Percentiles rank a stretch among this genome's conserved stretches.
Evolutionary conservation across 2,329 filamentous ascomycete genomes (phyloP).

Genomic region (Scortechinia acanthostroma): DNA sequence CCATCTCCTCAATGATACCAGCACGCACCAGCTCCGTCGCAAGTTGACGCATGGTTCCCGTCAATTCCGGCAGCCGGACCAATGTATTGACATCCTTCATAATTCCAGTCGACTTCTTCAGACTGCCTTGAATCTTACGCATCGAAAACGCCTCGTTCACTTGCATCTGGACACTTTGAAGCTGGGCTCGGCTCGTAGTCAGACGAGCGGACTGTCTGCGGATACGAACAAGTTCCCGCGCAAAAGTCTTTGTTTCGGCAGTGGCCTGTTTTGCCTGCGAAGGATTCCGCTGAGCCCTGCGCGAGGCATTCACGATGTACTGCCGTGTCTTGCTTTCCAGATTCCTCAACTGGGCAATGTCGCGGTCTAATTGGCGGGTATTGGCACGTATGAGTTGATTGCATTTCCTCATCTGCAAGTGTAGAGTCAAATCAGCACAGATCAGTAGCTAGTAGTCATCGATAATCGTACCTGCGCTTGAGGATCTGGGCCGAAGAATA

Average conservation of each 20-base stretch:
- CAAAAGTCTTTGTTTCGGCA: not conserved
- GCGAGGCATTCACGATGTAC: not conserved
- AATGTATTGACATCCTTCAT: constrained; percentile 1
- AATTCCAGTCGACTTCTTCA: not conserved
- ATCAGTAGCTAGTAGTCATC: not conserved
- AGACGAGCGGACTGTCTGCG: not conserved
- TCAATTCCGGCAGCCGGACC: not conserved
- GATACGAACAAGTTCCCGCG: constrained; percentile 2
- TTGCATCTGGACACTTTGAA: not conserved
- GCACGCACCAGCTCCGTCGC: not conserved
- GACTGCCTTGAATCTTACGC: constrained; percentile 2
- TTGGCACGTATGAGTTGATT: not conserved
- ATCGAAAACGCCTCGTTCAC: constrained; percentile 1
- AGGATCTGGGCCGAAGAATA: constrained; percentile 88
- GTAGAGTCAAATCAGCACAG: too few species aligned
- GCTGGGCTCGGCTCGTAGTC: not conserved
- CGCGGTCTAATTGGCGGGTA: constrained; percentile 2
- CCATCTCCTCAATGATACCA: not conserved
- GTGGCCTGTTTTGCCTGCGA: constrained; percentile 1
- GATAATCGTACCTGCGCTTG: constrained; percentile 69
- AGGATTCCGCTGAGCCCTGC: not conserved
- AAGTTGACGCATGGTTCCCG: not conserved
- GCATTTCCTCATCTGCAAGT: constrained; percentile 3
- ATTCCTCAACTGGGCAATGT: not conserved
- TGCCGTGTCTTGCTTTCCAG: not conserved